Conservation (phyloP, 2,329 filamentous ascomycete species). For the Epichloe festucae region DNA sequence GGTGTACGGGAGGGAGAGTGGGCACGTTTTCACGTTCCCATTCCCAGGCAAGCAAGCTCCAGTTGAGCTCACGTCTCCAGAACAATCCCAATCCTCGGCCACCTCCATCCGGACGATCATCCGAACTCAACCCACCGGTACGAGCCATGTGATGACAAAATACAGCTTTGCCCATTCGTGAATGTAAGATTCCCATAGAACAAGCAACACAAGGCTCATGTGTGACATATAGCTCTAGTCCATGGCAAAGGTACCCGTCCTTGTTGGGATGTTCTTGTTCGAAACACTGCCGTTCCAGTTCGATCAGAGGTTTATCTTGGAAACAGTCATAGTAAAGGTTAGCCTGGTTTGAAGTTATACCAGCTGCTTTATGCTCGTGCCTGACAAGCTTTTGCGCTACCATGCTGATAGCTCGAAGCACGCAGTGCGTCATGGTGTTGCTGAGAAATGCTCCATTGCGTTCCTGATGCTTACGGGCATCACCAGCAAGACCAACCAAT, state of each 20-base stretch:
- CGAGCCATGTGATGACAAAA: slow-evolving; percentile 67
- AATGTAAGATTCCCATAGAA: slow-evolving; percentile 91
- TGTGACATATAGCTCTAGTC: slow-evolving; percentile 84
- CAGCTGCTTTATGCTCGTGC: slow-evolving; percentile 33
- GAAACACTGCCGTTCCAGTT: slow-evolving; percentile 50
- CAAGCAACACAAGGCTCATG: slow-evolving; percentile 97
- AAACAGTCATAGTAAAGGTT: slow-evolving; percentile 49
- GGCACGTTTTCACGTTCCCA: slow-evolving; percentile 41
- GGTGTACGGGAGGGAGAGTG: slow-evolving; percentile 28
- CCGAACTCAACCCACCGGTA: slow-evolving; percentile 73
- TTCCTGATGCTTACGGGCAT: slow-evolving; percentile 56
- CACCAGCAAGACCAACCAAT: slow-evolving; percentile 61
- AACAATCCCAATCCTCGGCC: slow-evolving; percentile 54
- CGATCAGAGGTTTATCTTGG: slow-evolving; percentile 54
- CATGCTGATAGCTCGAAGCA: slow-evolving; percentile 71
- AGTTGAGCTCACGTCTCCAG: slow-evolving; percentile 69
- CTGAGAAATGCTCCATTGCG: slow-evolving; percentile 35
- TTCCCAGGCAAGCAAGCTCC: slow-evolving; percentile 74
- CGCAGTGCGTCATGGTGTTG: slow-evolving; percentile 68
- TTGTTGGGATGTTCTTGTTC: slow-evolving; percentile 50
- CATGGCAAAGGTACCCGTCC: slow-evolving; percentile 87
- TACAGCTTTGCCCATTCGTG: slow-evolving; percentile 74
- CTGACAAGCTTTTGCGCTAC: slow-evolving; percentile 56
- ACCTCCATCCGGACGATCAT: slow-evolving; percentile 46
- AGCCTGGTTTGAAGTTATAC: slow-evolving; percentile 20